Evolutionary conservation across 768 basidiomycete species (phyloP).

Genomic region (Epithele typhae): DNA sequence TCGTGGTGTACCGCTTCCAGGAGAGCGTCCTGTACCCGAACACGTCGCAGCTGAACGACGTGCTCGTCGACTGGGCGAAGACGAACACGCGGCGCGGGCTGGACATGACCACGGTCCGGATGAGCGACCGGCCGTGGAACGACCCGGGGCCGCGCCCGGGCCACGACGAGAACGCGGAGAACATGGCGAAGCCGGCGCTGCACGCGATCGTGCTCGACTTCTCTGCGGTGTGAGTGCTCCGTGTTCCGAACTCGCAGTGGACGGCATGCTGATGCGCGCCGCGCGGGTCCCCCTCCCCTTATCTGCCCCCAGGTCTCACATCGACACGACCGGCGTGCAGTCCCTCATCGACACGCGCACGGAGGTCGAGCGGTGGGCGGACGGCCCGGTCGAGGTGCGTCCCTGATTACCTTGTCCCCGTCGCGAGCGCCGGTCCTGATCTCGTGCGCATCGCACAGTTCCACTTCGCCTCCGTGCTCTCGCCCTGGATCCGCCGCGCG

Average conservation of each 20-base stretch:
- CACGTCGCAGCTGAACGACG: slow-evolving; percentile 60
- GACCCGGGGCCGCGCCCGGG: slow-evolving; percentile 71
- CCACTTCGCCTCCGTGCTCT: slow-evolving; percentile 90
- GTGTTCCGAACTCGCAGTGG: neutral
- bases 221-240: slow-evolving; percentile 59
- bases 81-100: slow-evolving; percentile 68
- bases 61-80: slow-evolving; percentile 80
- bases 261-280: neutral
- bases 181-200: slow-evolving; percentile 58
- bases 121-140: slow-evolving; percentile 89
- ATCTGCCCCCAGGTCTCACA: slow-evolving; percentile 59
- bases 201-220: slow-evolving; percentile 92
- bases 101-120: slow-evolving; percentile 59
- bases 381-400: slow-evolving; percentile 66
- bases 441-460: slow-evolving; percentile 45
- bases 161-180: slow-evolving; percentile 44
- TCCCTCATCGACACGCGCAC: slow-evolving; percentile 84
- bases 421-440: no score
- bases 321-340: slow-evolving; percentile 92
- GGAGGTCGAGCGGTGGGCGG: slow-evolving; percentile 85
- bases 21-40: slow-evolving; percentile 90
- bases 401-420: neutral
- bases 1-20: slow-evolving; percentile 89
- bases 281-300: neutral
- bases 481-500: slow-evolving; percentile 91